Base-by-base conservation (phyloP, 2,329 filamentous ascomycete genomes). In the Cordyceps cicadae region DNA sequence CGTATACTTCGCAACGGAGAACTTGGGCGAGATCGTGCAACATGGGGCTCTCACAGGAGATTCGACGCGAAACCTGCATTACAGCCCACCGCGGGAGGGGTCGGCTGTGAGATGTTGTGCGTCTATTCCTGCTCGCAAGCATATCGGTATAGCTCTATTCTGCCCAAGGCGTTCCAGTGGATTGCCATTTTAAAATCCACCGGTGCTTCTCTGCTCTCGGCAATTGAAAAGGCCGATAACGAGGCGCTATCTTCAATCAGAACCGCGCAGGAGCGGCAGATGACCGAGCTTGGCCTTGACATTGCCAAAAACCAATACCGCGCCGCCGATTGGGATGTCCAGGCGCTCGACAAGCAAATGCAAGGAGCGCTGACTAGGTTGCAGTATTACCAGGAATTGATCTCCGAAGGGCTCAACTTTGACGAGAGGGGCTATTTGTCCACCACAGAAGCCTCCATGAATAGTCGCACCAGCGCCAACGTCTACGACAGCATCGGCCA, bases 281-380 rank as follows among this genome's bases (percentile, higher is more conserved):
- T 60, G 19, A 60, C 58, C 17, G 58, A 60, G 41, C 43, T 60
- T 11, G 50, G 50, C 32, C 49, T 41, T 9, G 58, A 60, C 17
- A 32, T 60, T 39, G 37, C 58, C 39, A 41, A 60, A 12, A 60
- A 60, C 26, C 58, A 60, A 26, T 60, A 60, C n/a, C 50, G 58
- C 14, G 58, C 58, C 8, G 58, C 58, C 6, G 58, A 60, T 21
- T 60, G 58, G 58, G 58, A 60, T 41, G 58, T 60, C 7, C 58
- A 60, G 9, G 58, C 58, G 21, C 50, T 60, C 17, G 58, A 60
- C 43, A 60, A 54, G 43, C 58, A 60, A 17, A 60, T 60, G 58
- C 48, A 53, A 29, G 43, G 51, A 24, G 58, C 58, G 9, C 12
- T 54, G 24, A 54, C 58, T 9, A 48, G 43, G 39, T 17, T 60